phyloP scores from a whole-genome alignment of 352 stramenopile species.

The Pythium pyrilobum region DNA sequence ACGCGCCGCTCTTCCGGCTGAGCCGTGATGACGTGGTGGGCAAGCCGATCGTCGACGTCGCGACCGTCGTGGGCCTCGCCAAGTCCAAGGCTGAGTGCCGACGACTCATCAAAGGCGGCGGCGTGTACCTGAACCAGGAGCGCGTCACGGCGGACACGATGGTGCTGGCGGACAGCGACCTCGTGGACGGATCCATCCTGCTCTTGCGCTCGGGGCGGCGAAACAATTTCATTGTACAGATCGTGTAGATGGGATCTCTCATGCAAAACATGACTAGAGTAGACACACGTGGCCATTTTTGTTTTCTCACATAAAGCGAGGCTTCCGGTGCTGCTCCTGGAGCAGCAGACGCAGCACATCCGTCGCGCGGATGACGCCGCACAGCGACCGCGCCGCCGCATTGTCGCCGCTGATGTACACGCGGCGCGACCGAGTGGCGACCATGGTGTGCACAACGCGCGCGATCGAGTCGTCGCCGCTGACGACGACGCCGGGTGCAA shows the following conservation, averaged over 20 bases:
- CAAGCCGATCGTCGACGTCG: slow-evolving; percentile 88
- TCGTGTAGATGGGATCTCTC: slow-evolving; percentile 27
- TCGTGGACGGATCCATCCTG: slow-evolving; percentile 63
- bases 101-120: slow-evolving; percentile 94
- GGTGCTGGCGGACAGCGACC: slow-evolving; percentile 28
- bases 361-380: slow-evolving; percentile 36
- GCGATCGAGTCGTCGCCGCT: slow-evolving; percentile 35
- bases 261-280: not conserved
- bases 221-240: slow-evolving; percentile 78
- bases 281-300: not conserved
- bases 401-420: slow-evolving; percentile 16
- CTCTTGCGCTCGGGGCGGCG: slow-evolving; percentile 66
- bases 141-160: slow-evolving; percentile 49
- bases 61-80: slow-evolving; percentile 79
- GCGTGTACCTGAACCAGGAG: slow-evolving; percentile 92
- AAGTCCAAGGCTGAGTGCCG: slow-evolving; percentile 95
- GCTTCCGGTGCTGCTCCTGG: slow-evolving; percentile 35
- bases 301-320: slow-evolving; percentile 6
- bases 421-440: slow-evolving; percentile 24
- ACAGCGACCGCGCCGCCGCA: slow-evolving; percentile 4
- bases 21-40: slow-evolving; percentile 52
- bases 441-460: slow-evolving; percentile 39
- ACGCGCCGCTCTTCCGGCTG: slow-evolving; percentile 44
- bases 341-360: slow-evolving; percentile 52
- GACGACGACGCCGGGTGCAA: slow-evolving; percentile 12